Evolutionary conservation across 2,329 filamentous ascomycete species (phyloP), one percentile per base, ranked within the genome.

Genomic region (Fusarium compactum): DNA sequence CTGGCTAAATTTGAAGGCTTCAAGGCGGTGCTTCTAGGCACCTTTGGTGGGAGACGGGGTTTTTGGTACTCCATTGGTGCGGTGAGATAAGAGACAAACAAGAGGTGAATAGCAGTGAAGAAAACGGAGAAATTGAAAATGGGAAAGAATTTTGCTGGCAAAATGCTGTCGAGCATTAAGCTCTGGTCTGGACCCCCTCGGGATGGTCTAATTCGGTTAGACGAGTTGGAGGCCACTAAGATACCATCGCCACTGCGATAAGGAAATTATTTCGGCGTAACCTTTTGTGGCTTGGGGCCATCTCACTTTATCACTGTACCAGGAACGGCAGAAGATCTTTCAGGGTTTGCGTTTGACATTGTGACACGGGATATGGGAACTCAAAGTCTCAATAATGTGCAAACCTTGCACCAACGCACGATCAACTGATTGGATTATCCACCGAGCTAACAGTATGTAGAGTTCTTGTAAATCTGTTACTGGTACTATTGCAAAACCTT

Each of bases 11-110:
- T 72, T 2, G 63, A 34, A 57, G 27, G 25, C 22, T 63, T 65
- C 24, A 58, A 52, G 12, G 43, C 34, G 38, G 25, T 58, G 24
- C 38, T 61, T 20, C 62, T 62, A 18, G 66, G 52, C 14, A 63
- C 58, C 45, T 67, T 68, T 11, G 57, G 66, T 5, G 65, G 62
- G 32, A 65, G 32, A 48, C 50, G 29, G 29, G 60, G 53, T 24
- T 65, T 69, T 62, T 67, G 64, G 22, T 69, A 68, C 29, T 69
- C 56, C 72, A 74, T 74, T 65, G 51, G 27, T 22, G 53, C 43
- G 32, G 43, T 24, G 32, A 53, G 24, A 45, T 30, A 27, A 18
- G 8, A 22, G 14, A 16, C 2, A 5, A 41, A 7, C 25, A 18
- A 15, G 5, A 22, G 43, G n/a, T 46, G 50, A 53, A 34, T 18